phyloP scores from a whole-genome alignment of 2,329 filamentous ascomycete species.

The Fusarium veterinarium region DNA sequence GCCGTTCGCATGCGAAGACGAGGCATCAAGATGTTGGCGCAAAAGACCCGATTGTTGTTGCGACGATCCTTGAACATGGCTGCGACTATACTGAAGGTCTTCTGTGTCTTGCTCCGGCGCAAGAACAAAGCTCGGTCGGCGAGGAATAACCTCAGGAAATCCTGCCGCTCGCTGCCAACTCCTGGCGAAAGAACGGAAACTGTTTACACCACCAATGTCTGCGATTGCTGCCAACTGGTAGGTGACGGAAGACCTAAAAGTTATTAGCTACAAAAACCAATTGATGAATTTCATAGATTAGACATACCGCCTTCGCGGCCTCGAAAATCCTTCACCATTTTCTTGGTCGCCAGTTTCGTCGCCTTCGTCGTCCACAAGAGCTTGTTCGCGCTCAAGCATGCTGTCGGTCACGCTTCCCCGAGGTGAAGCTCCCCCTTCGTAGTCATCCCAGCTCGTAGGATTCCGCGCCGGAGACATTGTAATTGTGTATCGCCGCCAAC shows the following conservation, averaged over 20 bases:
- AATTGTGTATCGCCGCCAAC: slow-evolving; percentile 14
- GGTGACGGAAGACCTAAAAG: slow-evolving; percentile 67
- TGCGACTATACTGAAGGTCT: slow-evolving; percentile 55
- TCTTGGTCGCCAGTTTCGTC: slow-evolving; percentile 50
- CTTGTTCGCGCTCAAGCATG: slow-evolving; percentile 58
- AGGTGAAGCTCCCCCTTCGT: slow-evolving; percentile 57
- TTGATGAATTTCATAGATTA: neutral
- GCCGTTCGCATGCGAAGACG: slow-evolving; percentile 34
- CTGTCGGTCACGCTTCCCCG: slow-evolving; percentile 57
- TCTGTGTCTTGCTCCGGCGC: slow-evolving; percentile 60
- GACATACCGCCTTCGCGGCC: slow-evolving; percentile 49
- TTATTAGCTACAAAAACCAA: slow-evolving; percentile 2
- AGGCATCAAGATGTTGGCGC: slow-evolving; percentile 62
- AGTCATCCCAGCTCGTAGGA: slow-evolving; percentile 60
- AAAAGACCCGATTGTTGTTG: slow-evolving; percentile 59
- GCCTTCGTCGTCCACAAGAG: slow-evolving; percentile 57
- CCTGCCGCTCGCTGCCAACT: slow-evolving; percentile 92
- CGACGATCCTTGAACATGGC: slow-evolving; percentile 52
- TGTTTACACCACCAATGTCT: slow-evolving; percentile 91
- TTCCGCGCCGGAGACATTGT: slow-evolving; percentile 50
- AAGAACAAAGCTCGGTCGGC: slow-evolving; percentile 78
- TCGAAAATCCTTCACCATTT: slow-evolving; percentile 38
- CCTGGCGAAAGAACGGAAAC: slow-evolving; percentile 90
- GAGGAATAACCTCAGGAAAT: slow-evolving; percentile 88
- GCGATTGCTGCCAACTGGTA: slow-evolving; percentile 67